Evolutionary conservation across 1,139 yeast genomes (phyloP), one percentile per base, ranked within the genome.

Genomic region (Lipomyces yarrowii): DNA sequence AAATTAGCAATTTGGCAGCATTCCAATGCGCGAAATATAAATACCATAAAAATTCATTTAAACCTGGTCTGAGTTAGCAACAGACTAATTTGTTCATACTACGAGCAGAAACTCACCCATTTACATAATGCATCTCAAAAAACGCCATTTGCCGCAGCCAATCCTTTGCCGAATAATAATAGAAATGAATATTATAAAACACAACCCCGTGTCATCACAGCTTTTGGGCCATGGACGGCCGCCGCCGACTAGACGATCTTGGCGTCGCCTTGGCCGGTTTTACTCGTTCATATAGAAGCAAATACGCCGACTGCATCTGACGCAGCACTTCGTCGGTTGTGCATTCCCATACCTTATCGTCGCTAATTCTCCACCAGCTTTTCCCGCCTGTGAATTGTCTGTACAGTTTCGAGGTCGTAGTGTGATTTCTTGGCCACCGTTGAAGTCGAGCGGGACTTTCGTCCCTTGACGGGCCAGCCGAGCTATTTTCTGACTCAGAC

Each of bases 351-450:
- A 89, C 85, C 54, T 80, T 81, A 1, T 91, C 82, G 77, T 93
- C 98, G 70, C 96, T 90, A 37, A 92, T 86, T 72, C 90, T 83
- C 98, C 98, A 93, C 80, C 86, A 93, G 21, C 84, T 82, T 67
- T 85, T 86, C 7, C 82, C 66, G 6, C 69, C 69, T 2, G 65
- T 64, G 62, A 64, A 65, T 23, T 59, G 64, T 30, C 57, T 15
- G 51, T 52, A 59, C 48, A 60, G 55, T 37, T 59, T 63, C 21
- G 26, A 33, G 7, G 62, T 62, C 13, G 65, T 62, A 32, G 55
- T 39, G 13, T 8, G 11, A 46, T 52, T 57, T 21, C 18, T 32
- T 13, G 37, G 15, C 42, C 57, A 23, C n/a, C 11, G 21, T 18
- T 23, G 48, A 42, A n/a, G 48, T 42, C 48, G 13, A 18, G 48